A percentile compares a stretch with the other conserved stretches of the same genome.
These are phyloP conservation scores for Stereum hirsutum DNA, from an alignment of 1,284 basidiomycete genomes.

Conservation along the genomic window DNA sequence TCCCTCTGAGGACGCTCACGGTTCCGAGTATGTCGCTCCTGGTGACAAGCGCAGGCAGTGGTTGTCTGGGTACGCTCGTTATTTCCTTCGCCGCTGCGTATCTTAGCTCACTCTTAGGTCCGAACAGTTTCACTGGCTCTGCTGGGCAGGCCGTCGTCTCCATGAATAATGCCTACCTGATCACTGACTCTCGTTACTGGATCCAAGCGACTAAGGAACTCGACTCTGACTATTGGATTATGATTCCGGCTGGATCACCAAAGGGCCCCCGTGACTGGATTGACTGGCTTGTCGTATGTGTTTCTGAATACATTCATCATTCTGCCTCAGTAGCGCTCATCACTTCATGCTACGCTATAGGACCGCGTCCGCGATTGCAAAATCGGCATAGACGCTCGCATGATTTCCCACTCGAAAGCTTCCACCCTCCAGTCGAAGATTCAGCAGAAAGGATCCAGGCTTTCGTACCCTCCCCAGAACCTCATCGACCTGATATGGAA, in stretches of 20 bases:
- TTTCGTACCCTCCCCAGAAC: constrained; percentile 69
- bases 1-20: constrained; percentile 83
- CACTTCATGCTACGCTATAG: constrained; percentile 18
- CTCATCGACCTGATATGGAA: constrained; percentile 83
- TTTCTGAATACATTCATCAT: no score
- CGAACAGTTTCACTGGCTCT: constrained; percentile 72
- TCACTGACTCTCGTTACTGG: constrained; percentile 90
- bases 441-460: constrained; percentile 43
- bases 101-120: constrained; percentile 3
- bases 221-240: constrained; percentile 74
- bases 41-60: constrained; percentile 79
- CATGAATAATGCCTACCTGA: constrained; percentile 55
- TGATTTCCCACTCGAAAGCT: constrained; percentile 73
- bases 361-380: constrained; percentile 43
- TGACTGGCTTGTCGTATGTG: constrained; percentile 61
- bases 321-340: no score
- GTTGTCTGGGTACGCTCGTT: constrained; percentile 62
- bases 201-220: constrained; percentile 73
- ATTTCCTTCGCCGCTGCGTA: constrained; percentile 1
- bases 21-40: constrained; percentile 78
- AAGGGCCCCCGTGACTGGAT: constrained; percentile 67
- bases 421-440: constrained; percentile 49
- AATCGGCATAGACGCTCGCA: constrained; percentile 85
- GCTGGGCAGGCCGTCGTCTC: constrained; percentile 79
- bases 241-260: constrained; percentile 57